These are phyloP conservation scores for Kurtzmaniella quercitrusa DNA, from an alignment of 1,139 yeast genomes.

Conservation along the genomic window DNA sequence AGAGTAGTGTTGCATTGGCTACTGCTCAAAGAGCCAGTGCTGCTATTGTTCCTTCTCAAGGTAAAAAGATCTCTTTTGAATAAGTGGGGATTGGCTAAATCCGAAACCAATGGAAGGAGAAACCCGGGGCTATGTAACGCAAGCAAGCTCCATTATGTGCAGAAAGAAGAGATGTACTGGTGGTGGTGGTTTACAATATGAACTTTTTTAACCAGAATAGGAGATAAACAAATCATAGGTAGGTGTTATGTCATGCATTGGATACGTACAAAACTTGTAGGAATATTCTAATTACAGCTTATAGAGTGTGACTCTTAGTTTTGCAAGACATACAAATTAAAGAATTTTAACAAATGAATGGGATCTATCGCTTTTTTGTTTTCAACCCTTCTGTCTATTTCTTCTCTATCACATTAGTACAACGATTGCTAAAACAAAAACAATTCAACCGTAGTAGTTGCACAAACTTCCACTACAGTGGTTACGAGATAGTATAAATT, in stretches of 20 bases:
- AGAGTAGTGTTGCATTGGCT: constrained; percentile 86
- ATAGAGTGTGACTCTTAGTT: too few species aligned
- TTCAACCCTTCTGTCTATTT: too few species aligned
- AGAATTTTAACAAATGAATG: too few species aligned
- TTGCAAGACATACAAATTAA: neutral
- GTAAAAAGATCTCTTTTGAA: constrained; percentile 76
- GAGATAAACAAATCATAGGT: neutral
- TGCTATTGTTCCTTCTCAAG: constrained; percentile 86
- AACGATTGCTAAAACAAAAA: too few species aligned
- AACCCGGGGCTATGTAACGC: neutral
- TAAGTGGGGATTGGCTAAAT: constrained; percentile 11
- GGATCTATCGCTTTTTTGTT: too few species aligned
- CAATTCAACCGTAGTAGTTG: neutral
- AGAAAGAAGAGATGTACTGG: too few species aligned
- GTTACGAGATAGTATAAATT: neutral
- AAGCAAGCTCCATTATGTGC: neutral
- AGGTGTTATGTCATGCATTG: neutral
- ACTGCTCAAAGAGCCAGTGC: constrained; percentile 87
- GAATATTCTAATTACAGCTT: neutral
- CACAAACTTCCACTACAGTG: neutral
- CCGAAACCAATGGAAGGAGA: neutral
- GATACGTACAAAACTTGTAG: neutral
- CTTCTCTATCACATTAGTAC: too few species aligned
- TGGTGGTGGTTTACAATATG: too few species aligned
- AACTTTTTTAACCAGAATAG: neutral